phyloP scores from a whole-genome alignment of 2,329 filamentous ascomycete species.

The Nannizziopsis arthrosporioides region DNA sequence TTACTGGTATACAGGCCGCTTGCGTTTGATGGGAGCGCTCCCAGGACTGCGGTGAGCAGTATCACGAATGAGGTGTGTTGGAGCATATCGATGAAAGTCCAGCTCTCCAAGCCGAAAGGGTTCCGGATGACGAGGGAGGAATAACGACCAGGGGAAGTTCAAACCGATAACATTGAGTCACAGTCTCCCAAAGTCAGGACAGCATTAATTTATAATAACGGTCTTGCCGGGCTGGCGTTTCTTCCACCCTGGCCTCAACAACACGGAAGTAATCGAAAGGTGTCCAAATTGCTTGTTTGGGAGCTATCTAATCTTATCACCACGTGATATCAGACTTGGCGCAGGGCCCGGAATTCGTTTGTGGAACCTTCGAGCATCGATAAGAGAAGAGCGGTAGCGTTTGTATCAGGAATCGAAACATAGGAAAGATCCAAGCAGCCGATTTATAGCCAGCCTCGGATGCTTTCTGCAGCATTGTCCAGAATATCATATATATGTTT shows the following conservation, averaged over 20 bases:
- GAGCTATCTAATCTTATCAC: constrained; percentile 9
- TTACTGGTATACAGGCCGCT: constrained; percentile 73
- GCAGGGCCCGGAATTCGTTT: neutral
- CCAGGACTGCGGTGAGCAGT: constrained; percentile 51
- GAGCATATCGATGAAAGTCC: constrained; percentile 19
- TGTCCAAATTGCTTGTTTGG: constrained; percentile 7
- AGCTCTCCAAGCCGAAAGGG: neutral
- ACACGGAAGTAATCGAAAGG: constrained; percentile 1
- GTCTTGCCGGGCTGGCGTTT: constrained; percentile 1
- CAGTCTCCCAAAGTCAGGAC: neutral
- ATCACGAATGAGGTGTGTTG: constrained; percentile 34
- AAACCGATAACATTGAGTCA: neutral
- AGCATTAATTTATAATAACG: neutral
- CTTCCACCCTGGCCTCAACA: constrained; percentile 10
- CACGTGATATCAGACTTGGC: constrained; percentile 4
- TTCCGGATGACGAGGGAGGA: neutral
- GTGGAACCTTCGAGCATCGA: neutral
- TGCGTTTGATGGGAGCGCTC: constrained; percentile 48
- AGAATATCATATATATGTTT: constrained; percentile 3
- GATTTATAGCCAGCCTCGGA: neutral
- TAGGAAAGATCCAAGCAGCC: no score
- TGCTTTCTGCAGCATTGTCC: neutral
- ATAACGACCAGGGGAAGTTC: neutral
- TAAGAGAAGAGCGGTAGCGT: neutral
- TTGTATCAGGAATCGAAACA: no score